Percentiles rank a stretch among this genome's conserved stretches.
These are phyloP conservation scores for Salvia sclarea DNA, from an alignment of 305 asterid genomes.

Conservation along the genomic window DNA sequence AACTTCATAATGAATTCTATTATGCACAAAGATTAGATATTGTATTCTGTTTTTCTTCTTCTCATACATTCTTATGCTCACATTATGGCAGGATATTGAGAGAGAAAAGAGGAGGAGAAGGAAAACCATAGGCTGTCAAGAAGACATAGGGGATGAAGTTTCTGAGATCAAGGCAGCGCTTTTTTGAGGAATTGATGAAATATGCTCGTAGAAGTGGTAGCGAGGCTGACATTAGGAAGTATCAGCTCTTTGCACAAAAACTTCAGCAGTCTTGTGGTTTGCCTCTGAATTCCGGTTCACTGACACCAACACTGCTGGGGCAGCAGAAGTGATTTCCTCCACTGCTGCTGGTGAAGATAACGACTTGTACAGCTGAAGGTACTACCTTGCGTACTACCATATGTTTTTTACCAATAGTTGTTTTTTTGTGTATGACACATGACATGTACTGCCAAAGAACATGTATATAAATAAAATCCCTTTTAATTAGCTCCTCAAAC, in stretches of 20 bases:
- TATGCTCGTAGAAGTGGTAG: constrained; percentile 48
- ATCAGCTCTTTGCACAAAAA: constrained; percentile 50
- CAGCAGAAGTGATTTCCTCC: constrained; percentile 43
- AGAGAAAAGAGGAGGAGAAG: constrained; percentile 39
- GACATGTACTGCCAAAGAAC: neutral
- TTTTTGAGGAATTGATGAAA: constrained; percentile 53
- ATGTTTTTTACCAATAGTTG: neutral
- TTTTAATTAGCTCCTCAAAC: neutral
- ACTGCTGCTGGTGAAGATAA: constrained; percentile 40
- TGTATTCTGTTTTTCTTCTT: no score
- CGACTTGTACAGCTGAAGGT: constrained; percentile 45
- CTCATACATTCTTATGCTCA: neutral
- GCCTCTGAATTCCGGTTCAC: constrained; percentile 37
- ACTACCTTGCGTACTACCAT: neutral
- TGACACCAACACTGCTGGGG: constrained; percentile 32
- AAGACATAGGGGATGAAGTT: constrained; percentile 40
- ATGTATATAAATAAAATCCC: constrained; percentile 17
- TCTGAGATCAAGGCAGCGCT: constrained; percentile 45
- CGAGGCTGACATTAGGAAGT: constrained; percentile 51
- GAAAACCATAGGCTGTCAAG: constrained; percentile 49
- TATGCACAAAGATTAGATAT: neutral
- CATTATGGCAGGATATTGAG: constrained; percentile 41
- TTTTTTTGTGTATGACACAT: constrained; percentile 9
- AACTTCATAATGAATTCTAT: neutral
- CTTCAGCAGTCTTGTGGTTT: constrained; percentile 53